phyloP scores from a whole-genome alignment of 441 rosid genomes.

The Raphanus hybrid region DNA sequence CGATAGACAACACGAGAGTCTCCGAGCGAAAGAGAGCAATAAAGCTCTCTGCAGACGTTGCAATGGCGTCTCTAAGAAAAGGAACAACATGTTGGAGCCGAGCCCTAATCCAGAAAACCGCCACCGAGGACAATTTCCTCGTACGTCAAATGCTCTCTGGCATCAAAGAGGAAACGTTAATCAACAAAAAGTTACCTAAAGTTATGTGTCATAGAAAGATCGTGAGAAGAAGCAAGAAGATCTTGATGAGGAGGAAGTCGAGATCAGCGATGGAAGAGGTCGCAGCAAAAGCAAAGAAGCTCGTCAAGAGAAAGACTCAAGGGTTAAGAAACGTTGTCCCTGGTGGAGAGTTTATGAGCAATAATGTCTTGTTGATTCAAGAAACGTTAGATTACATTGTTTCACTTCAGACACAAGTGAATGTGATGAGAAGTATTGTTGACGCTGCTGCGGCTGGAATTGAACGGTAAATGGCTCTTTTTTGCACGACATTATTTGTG shows the following conservation, averaged over 20 bases:
- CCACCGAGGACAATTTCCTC: constrained; percentile 46
- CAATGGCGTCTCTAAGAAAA: constrained; percentile 80
- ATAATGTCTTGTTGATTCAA: constrained; percentile 62
- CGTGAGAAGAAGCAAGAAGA: constrained; percentile 67
- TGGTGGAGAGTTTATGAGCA: constrained; percentile 72
- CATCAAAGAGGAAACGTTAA: constrained; percentile 38
- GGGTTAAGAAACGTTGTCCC: constrained; percentile 77
- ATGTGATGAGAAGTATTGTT: constrained; percentile 74
- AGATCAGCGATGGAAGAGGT: constrained; percentile 41
- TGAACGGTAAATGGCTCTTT: constrained; percentile 33
- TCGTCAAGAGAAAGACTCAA: constrained; percentile 64
- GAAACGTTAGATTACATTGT: constrained; percentile 91
- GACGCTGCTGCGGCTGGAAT: constrained; percentile 49
- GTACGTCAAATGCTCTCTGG: constrained; percentile 47
- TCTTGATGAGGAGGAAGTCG: constrained; percentile 51
- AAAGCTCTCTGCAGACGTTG: constrained; percentile 85
- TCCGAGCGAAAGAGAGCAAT: constrained; percentile 72
- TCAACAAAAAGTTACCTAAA: constrained; percentile 47
- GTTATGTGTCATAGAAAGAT: constrained; percentile 36
- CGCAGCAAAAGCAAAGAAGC: constrained; percentile 49
- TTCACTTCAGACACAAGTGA: constrained; percentile 81
- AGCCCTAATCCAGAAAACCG: constrained; percentile 65
- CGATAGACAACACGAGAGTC: constrained; percentile 53
- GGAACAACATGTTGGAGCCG: constrained; percentile 81
- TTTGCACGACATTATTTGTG: constrained; percentile 18